Conservation (phyloP, 108 stramenopile genomes). For the Schizochytrium sp. region DNA sequence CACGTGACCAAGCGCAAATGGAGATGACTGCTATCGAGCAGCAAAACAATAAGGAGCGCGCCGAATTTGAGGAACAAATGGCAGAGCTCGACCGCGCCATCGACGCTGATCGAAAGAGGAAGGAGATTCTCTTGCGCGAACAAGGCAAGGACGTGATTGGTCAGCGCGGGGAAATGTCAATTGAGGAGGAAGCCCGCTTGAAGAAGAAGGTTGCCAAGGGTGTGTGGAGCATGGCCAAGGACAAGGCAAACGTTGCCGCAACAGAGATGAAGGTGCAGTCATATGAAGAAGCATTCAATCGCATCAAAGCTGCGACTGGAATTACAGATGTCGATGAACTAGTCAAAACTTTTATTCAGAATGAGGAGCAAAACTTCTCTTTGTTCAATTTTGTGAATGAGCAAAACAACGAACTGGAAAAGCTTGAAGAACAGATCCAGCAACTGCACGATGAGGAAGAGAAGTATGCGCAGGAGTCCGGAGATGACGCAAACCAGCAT, state of each 20-base stretch:
- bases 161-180: constrained; percentile 52
- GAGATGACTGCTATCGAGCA: constrained; percentile 87
- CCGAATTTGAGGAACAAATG: constrained; percentile 82
- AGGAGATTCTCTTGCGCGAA: constrained; percentile 26
- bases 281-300: constrained; percentile 85
- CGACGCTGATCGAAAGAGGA: constrained; percentile 52
- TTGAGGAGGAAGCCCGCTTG: constrained; percentile 62
- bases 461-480: constrained; percentile 71
- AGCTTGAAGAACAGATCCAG: constrained; percentile 77
- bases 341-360: constrained; percentile 78
- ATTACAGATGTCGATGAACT: constrained; percentile 80
- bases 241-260: constrained; percentile 70
- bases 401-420: constrained; percentile 82
- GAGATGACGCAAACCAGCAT: constrained; percentile 75
- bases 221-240: constrained; percentile 65
- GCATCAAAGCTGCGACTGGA: constrained; percentile 82
- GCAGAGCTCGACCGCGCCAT: constrained; percentile 73
- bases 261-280: constrained; percentile 77
- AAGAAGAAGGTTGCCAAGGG: constrained; percentile 65
- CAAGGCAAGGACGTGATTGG: background rate
- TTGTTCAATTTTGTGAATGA: constrained; percentile 82
- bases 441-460: constrained; percentile 76
- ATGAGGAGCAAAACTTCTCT: constrained; percentile 84
- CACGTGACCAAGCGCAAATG: constrained; percentile 85
- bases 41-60: constrained; percentile 82